A percentile compares a stretch with the other conserved stretches of the same genome.
Evolutionary conservation across 129 eudicot genomes (phyloP).

Genomic region (Chrysanthemum seticuspe): DNA sequence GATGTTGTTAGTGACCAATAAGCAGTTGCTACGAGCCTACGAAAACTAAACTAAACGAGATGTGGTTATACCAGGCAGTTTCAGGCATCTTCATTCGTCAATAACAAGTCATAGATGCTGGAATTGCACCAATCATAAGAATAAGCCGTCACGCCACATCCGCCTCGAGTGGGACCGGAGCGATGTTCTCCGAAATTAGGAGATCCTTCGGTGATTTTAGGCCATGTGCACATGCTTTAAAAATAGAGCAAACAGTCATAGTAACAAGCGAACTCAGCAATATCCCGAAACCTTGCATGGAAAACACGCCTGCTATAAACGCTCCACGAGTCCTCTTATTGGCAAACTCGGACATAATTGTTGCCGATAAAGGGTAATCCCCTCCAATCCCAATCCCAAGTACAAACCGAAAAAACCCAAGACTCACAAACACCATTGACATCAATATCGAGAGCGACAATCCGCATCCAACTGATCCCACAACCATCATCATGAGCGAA

Average conservation of each 20-base stretch:
- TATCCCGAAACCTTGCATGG: constrained; percentile 70
- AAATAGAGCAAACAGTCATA: constrained; percentile 41
- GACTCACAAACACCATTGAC: constrained; percentile 36
- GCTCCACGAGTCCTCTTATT: constrained; percentile 53
- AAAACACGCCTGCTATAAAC: constrained; percentile 55
- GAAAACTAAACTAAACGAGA: neutral
- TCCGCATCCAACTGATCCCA: constrained; percentile 45
- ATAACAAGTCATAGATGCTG: constrained; percentile 55
- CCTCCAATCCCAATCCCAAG: constrained; percentile 54
- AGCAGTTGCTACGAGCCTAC: neutral
- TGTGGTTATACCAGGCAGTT: constrained; percentile 46
- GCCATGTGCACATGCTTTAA: constrained; percentile 13
- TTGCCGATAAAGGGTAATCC: constrained; percentile 54
- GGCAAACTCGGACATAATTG: constrained; percentile 64
- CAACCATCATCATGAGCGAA: constrained; percentile 40
- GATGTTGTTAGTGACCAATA: neutral
- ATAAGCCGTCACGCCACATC: constrained; percentile 61
- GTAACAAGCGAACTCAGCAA: constrained; percentile 45
- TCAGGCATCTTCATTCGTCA: constrained; percentile 79
- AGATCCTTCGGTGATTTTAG: constrained; percentile 1
- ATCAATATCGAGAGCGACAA: constrained; percentile 34
- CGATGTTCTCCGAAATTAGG: neutral
- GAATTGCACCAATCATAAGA: constrained; percentile 58
- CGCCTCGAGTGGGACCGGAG: constrained; percentile 38
- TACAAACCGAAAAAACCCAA: constrained; percentile 44